Percentiles rank a stretch among this genome's conserved stretches.
These are phyloP conservation scores for Coemansia sp. DNA, from an alignment of 192 early-diverging fungal genomes.

Conservation along the genomic window DNA sequence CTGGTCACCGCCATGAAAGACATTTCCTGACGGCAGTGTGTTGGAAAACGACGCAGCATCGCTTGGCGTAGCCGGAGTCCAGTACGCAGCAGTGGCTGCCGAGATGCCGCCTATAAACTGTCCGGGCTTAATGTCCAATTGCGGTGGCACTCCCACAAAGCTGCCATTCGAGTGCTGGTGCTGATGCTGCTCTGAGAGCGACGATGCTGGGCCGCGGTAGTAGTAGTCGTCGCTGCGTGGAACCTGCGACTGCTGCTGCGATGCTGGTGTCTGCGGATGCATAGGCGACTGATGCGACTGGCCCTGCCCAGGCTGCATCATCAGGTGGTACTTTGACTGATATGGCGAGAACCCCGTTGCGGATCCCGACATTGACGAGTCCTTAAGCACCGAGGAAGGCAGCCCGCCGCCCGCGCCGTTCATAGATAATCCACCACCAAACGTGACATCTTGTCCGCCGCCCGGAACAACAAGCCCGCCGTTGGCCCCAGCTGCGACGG, in stretches of 20 bases:
- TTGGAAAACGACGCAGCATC: conserved; percentile 46
- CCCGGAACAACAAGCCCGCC: conserved; percentile 14
- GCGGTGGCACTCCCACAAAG: conserved; percentile 41
- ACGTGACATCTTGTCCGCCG: conserved; percentile 28
- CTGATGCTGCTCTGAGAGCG: conserved; percentile 26
- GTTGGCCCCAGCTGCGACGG: conserved; percentile 8
- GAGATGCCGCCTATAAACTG: conserved; percentile 27
- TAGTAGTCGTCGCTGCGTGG: conserved; percentile 37
- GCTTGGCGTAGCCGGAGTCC: conserved; percentile 51
- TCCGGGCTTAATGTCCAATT: conserved; percentile 48
- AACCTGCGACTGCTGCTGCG: conserved; percentile 36
- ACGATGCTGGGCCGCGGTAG: conserved; percentile 16
- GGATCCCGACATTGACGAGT: conserved; percentile 9
- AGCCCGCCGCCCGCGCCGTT: conserved; percentile 19
- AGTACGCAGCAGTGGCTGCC: conserved; percentile 21
- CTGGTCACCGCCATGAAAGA: conserved; percentile 44
- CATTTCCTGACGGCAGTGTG: conserved; percentile 41
- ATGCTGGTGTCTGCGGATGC: conserved; percentile 16
- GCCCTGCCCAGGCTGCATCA: conserved; percentile 49
- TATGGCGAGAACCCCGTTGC: conserved; percentile 32
- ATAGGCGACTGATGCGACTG: conserved; percentile 23
- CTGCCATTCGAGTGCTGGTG: conserved; percentile 32
- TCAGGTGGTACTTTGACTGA: conserved; percentile 47
- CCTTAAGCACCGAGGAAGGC: conserved; percentile 32
- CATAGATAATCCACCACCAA: conserved; percentile 10